Base-by-base conservation (phyloP, 1,139 yeast species). In the Candida sanyaensis region DNA sequence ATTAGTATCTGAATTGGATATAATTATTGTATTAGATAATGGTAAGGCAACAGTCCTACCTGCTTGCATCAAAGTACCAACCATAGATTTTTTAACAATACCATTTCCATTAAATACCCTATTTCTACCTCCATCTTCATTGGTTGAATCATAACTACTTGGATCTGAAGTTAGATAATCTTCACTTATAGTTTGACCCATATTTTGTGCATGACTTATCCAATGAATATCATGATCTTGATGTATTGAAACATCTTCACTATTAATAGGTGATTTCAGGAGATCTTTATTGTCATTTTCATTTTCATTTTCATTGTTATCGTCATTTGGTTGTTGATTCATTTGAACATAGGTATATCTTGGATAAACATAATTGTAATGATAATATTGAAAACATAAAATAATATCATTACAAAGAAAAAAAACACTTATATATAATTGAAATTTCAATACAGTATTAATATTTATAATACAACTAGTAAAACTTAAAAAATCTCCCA, bases 401-500 rank as follows among this genome's bases (percentile, higher is more conserved):
- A 88, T 72, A 9, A 79, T 50, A 63, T 92, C 98, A 57, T 90
- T 88, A 48, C 78, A 66, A 45, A 91, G 68, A 62, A 90, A 91
- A 66, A 90, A 93, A 6, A 81, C 56, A 29, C 96, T 88, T 44
- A 92, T 71, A 31, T 86, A 70, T 2, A 87, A 71, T 63, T 92
- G 98, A 65, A 93, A 92, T 47, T 80, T 74, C 58, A 93, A 71
- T 52, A 72, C 77, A 10, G 87, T 96, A 34, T 81, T 77, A 5
- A 34, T 11, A 21, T 95, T 92, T 48, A 91, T 62, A 12, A 90
- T 58, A 57, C 97, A 91, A 39, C 97, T 96, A 7, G 85, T 63
- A 48, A 92, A 77, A 51, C 93, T 88, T 10, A 93, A 74, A 26
- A 87, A 74, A 63, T 93, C 99, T 4, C 98, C 99, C 53, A 82